Evolutionary conservation across 345 rosid genomes (phyloP), one percentile per base, ranked within the genome.

Genomic region (Gossypium bickii): DNA sequence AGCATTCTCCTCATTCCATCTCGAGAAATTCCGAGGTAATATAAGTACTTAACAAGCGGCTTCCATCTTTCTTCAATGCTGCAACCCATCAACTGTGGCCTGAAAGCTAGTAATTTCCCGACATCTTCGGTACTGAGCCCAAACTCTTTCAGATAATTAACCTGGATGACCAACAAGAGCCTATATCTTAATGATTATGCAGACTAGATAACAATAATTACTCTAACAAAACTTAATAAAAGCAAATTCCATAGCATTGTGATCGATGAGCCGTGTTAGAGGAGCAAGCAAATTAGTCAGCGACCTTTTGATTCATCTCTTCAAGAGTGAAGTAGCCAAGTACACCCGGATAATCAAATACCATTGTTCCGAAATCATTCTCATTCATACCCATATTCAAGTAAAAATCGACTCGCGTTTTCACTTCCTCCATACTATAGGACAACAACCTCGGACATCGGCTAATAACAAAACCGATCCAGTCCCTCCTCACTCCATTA

Each of bases 1-100:
- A 94, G 90, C 86, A 92, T 92, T 79, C 97, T 89, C 90, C 82
- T 91, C 97, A 92, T 91, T 25, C 97, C 97, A 79, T 89, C 90
- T 79, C 85, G 86, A 43, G 93, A 71, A 83, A 92, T 87, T 63
- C 98, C 98, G 56, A 94, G 88, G 78, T 91, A 92, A 83, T 88
- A 94, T 48, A 94, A 76, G 59, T 92, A 92, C 79, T 91, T 91
- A 52, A 92, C 87, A 41, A 92, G 85, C 80, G 98, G 97, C 84
- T 87, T 92, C 97, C 97, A 94, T 76, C 85, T 86, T 77, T 87
- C 92, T 79, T 91, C 95, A 16, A 91, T 89, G 73, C 93, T 82
- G 74, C 97, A 87, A 65, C 88, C 87, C 95, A 94, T 89, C 75
- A 94, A 82, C 29, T 88, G 89, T 66, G 97, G 98, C 87, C 81